A percentile compares a stretch with the other conserved stretches of the same genome.
These are phyloP conservation scores for Salvia splendens DNA, from an alignment of 257 asterid species.

Conservation along the genomic window DNA sequence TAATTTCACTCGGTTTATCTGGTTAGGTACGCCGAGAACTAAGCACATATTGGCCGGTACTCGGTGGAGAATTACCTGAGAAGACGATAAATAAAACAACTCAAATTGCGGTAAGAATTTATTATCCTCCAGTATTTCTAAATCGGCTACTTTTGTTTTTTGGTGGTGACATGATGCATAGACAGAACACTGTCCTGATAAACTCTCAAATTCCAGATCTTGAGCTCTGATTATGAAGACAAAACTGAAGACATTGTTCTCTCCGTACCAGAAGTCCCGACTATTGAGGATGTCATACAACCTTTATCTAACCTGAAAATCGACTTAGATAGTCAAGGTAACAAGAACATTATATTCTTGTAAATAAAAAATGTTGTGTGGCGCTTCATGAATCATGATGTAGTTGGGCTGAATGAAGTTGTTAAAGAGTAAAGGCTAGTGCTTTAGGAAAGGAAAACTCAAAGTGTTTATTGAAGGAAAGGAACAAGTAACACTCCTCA, in stretches of 20 bases:
- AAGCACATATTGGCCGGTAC: conserved; percentile 71
- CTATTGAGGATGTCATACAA: conserved; percentile 53
- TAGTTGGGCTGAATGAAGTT: conserved; percentile 32
- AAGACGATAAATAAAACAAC: conserved; percentile 44
- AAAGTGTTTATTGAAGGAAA: too few species aligned
- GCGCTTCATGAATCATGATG: conserved; percentile 26
- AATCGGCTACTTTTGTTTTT: too few species aligned
- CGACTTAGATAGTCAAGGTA: conserved; percentile 49
- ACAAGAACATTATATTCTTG: conserved; percentile 4
- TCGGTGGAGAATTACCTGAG: conserved; percentile 54
- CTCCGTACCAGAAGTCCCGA: conserved; percentile 34
- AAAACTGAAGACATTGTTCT: conserved; percentile 42
- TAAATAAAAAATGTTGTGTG: not conserved
- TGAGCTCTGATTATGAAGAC: conserved; percentile 68
- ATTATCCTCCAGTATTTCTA: not conserved
- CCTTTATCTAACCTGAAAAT: conserved; percentile 65
- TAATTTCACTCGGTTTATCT: conserved; percentile 18
- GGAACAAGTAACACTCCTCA: too few species aligned
- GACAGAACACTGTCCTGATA: not conserved
- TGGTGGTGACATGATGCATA: not conserved
- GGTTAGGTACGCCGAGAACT: conserved; percentile 63
- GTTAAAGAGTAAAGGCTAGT: too few species aligned
- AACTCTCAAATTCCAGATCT: conserved; percentile 45
- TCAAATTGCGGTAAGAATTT: conserved; percentile 45
- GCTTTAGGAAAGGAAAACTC: too few species aligned